Conservation (phyloP, 2,329 filamentous ascomycete species). For the Aspergillus hortae region DNA sequence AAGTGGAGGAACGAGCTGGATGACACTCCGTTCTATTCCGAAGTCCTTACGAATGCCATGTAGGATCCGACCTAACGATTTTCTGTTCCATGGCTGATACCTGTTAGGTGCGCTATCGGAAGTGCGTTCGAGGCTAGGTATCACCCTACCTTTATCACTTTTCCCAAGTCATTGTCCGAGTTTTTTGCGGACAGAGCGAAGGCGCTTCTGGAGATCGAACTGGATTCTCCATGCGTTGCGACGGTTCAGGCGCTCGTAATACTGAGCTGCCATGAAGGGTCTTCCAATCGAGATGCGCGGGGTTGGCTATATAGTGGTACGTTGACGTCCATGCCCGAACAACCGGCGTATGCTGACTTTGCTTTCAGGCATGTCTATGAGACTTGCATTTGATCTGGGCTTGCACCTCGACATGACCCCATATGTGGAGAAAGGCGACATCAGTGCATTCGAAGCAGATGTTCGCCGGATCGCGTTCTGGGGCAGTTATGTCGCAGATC, state of each 20-base stretch:
- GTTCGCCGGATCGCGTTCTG: slow-evolving; percentile 42
- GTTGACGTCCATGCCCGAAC: slow-evolving; percentile 1
- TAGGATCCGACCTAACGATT: slow-evolving; percentile 8
- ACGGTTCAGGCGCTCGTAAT: slow-evolving; percentile 48
- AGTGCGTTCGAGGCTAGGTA: slow-evolving; percentile 44
- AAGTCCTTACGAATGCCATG: slow-evolving; percentile 42
- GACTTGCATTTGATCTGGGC: slow-evolving; percentile 45
- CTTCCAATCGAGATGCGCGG: slow-evolving; percentile 42
- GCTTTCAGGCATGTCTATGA: slow-evolving; percentile 41
- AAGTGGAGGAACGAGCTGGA: slow-evolving; percentile 37
- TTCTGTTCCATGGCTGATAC: not conserved
- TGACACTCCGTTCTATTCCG: slow-evolving; percentile 40
- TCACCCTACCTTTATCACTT: slow-evolving; percentile 41
- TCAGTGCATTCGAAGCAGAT: slow-evolving; percentile 38
- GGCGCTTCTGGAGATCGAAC: slow-evolving; percentile 44
- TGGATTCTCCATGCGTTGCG: slow-evolving; percentile 47
- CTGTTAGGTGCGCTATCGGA: slow-evolving; percentile 38
- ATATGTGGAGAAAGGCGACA: slow-evolving; percentile 39
- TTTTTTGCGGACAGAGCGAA: slow-evolving; percentile 44
- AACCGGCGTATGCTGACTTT: not conserved
- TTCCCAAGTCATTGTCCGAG: slow-evolving; percentile 33
- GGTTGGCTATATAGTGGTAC: slow-evolving; percentile 48
- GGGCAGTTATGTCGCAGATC: slow-evolving; percentile 42
- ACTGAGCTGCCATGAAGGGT: slow-evolving; percentile 44
- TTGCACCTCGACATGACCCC: slow-evolving; percentile 40